These are phyloP conservation scores for Kluyveromyces marxianus DNA, from an alignment of 1,139 yeast species.

Conservation along the genomic window DNA sequence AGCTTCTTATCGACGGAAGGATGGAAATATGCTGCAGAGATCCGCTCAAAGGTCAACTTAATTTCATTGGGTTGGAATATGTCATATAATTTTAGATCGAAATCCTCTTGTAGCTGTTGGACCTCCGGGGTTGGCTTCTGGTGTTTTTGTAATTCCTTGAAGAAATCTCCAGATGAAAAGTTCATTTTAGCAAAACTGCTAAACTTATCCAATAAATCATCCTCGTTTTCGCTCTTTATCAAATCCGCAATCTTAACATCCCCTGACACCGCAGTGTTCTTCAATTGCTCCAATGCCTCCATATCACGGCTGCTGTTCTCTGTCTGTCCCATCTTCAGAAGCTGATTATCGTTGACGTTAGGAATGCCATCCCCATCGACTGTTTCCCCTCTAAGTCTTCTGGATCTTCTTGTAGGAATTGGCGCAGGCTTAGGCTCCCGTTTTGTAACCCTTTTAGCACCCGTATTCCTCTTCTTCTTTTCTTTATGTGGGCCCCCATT, in stretches of 20 bases:
- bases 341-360: constrained; percentile 22
- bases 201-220: constrained; percentile 36
- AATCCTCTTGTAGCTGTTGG: constrained; percentile 43
- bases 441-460: constrained; percentile 13
- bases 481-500: constrained; percentile 23
- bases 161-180: constrained; percentile 75
- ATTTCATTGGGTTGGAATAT: constrained; percentile 63
- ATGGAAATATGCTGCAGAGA: constrained; percentile 68
- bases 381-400: constrained; percentile 55
- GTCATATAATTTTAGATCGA: constrained; percentile 44
- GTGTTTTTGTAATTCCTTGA: constrained; percentile 40
- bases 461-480: constrained; percentile 19
- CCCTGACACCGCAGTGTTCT: constrained; percentile 51
- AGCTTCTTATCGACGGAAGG: constrained; percentile 59
- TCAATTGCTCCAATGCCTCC: constrained; percentile 45
- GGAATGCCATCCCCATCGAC: constrained; percentile 29
- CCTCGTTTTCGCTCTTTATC: constrained; percentile 32
- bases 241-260: constrained; percentile 55
- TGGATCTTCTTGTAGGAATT: constrained; percentile 53
- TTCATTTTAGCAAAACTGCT: constrained; percentile 35
- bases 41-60: constrained; percentile 64
- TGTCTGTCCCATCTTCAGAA: constrained; percentile 22
- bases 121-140: constrained; percentile 32
- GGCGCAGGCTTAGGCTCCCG: constrained; percentile 22
- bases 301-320: constrained; percentile 23